A percentile compares a stretch with the other conserved stretches of the same genome.
Conservation (phyloP, 2,329 filamentous ascomycete genomes). For the Penicillium sp. region DNA sequence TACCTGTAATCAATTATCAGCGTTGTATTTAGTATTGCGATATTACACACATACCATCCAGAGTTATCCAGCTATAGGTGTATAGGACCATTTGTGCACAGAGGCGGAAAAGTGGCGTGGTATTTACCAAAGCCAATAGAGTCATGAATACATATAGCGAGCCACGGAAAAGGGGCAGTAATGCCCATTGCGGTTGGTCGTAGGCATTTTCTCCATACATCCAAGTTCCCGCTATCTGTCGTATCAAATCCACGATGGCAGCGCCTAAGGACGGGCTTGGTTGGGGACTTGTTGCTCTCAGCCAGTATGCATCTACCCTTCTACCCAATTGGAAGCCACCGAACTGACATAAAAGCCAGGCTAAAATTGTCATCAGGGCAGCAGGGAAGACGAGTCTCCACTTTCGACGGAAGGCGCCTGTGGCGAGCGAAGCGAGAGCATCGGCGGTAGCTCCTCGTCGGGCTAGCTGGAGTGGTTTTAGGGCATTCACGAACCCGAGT, state of each 20-base stretch:
- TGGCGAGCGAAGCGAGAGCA: constrained; percentile 55
- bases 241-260: constrained; percentile 47
- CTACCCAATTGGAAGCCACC: constrained; percentile 58
- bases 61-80: constrained; percentile 44
- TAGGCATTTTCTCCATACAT: constrained; percentile 51
- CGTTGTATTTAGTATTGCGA: background rate
- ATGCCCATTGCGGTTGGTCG: constrained; percentile 59
- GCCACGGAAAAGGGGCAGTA: constrained; percentile 55
- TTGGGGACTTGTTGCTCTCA: constrained; percentile 51
- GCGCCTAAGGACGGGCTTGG: constrained; percentile 41
- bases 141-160: constrained; percentile 56
- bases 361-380: constrained; percentile 53
- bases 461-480: constrained; percentile 58
- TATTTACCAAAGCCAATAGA: constrained; percentile 51
- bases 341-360: constrained; percentile 56
- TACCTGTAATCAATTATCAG: constrained; percentile 29
- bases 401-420: constrained; percentile 58
- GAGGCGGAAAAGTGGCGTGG: constrained; percentile 52
- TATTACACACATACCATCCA: constrained; percentile 25
- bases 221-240: constrained; percentile 54
- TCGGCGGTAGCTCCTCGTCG: constrained; percentile 54
- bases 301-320: constrained; percentile 60
- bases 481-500: constrained; percentile 62
- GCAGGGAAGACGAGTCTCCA: constrained; percentile 60
- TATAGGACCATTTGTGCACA: constrained; percentile 48